Base-by-base conservation (phyloP, 768 basidiomycete species). In the Kockovaella imperatae region DNA sequence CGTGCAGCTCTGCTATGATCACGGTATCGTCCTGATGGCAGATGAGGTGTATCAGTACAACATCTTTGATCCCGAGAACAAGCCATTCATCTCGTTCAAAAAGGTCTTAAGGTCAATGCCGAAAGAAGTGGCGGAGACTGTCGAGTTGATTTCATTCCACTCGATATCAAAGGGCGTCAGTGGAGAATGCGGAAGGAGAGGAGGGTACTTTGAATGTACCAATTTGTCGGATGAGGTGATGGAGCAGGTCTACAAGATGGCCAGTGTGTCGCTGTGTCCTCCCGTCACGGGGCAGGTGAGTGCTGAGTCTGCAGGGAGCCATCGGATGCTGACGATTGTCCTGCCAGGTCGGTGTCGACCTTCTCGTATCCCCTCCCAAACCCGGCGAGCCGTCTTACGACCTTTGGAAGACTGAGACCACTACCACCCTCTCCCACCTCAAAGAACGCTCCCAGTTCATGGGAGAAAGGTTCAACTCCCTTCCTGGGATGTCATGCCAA, bases 31-130 rank as follows among this genome's bases (percentile, higher is more conserved):
- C 18, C 80, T 99, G 42, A 79, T 97, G 56, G 93, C 93, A 0
- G 93, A 99, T 71, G 93, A 99, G 71, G 93, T 99, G n/a, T 96
- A 99, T 77, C 93, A 99, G 73, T 75, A 74, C 59, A 97, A 97
- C 75, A 78, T 97, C 35, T 90, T 91, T 75, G 75, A 77, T 36
- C 62, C 61, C 3, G 39, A 58, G 4, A 75, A 73, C 34, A 81
- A 85, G 68, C 78, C 85, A 0, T 99, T 99, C 78, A 80, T 81
- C 42, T 88, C 86, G 8, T 97, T 99, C 80, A 96, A 96, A 72
- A 85, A 88, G 72, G 77, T 87, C 43, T 80, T 95, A 2, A 74
- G 77, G 43, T 73, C 77, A 34, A 74, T 83, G 54, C 69, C 78
- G 45, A 85, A 83, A n/a, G 77, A 80, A 21, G 62, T 69, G 42